These are phyloP conservation scores for Lipomyces lipofer DNA, from an alignment of 805 yeast genomes.

Conservation along the genomic window DNA sequence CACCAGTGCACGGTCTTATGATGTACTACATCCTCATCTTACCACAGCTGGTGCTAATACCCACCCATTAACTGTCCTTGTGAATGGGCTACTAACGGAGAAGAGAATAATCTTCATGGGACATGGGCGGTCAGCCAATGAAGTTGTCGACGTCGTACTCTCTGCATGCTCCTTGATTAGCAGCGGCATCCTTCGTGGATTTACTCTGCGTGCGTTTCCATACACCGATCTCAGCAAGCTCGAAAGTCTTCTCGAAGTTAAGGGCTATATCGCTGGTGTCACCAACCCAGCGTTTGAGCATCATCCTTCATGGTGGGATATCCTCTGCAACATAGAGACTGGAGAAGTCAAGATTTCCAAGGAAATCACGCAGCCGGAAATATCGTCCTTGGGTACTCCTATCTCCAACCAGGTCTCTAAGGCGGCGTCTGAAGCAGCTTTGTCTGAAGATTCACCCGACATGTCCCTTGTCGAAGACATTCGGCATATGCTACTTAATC, in stretches of 20 bases:
- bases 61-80: slow-evolving; percentile 53
- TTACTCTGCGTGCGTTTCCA: slow-evolving; percentile 54
- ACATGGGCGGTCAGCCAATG: slow-evolving; percentile 51
- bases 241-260: slow-evolving; percentile 50
- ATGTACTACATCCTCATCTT: slow-evolving; percentile 44
- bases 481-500: slow-evolving; percentile 35
- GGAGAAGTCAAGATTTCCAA: slow-evolving; percentile 40
- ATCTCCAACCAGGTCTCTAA: slow-evolving; percentile 1
- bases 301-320: slow-evolving; percentile 58
- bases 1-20: slow-evolving; percentile 16
- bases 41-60: slow-evolving; percentile 56
- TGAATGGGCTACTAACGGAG: slow-evolving; percentile 56
- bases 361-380: slow-evolving; percentile 28
- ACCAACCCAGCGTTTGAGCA: slow-evolving; percentile 59
- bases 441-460: slow-evolving; percentile 17
- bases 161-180: slow-evolving; percentile 54
- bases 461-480: slow-evolving; percentile 35
- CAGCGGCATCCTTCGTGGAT: slow-evolving; percentile 50
- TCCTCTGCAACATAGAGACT: slow-evolving; percentile 54
- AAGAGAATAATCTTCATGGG: slow-evolving; percentile 53
- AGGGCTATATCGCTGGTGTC: slow-evolving; percentile 59
- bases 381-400: slow-evolving; percentile 5
- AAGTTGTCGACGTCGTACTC: slow-evolving; percentile 53
- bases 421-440: background rate
- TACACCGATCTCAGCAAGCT: slow-evolving; percentile 57